Evolutionary conservation across 352 stramenopile genomes (phyloP).

Genomic region (Pythium myriotylum): DNA sequence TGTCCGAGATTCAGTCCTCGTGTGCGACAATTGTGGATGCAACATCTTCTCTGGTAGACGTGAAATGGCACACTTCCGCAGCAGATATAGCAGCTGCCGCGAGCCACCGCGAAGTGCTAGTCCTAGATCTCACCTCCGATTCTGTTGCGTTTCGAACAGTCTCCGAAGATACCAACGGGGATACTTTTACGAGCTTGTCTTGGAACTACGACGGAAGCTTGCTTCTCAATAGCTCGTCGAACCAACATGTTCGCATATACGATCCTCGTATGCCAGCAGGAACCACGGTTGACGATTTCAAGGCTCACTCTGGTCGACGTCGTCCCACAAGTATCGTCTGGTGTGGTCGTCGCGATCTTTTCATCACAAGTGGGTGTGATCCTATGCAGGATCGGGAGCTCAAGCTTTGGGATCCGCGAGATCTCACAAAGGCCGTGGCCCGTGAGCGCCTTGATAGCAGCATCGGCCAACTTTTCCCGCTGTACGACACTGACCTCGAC

Average conservation of each 20-base stretch:
- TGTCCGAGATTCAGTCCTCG: conserved; percentile 22
- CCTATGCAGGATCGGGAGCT: conserved; percentile 73
- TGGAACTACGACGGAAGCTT: conserved; percentile 79
- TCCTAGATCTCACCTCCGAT: conserved; percentile 56
- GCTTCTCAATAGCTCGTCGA: conserved; percentile 43
- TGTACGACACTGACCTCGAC: conserved; percentile 69
- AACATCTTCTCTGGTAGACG: conserved; percentile 31
- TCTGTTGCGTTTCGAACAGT: conserved; percentile 20
- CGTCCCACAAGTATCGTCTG: conserved; percentile 53
- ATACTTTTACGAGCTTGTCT: conserved; percentile 17
- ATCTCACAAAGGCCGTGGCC: conserved; percentile 47
- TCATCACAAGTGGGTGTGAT: conserved; percentile 65
- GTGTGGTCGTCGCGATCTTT: conserved; percentile 53
- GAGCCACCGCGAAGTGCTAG: conserved; percentile 37
- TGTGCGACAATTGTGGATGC: conserved; percentile 21
- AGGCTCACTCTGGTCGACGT: conserved; percentile 51
- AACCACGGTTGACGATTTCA: conserved; percentile 20
- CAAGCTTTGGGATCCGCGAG: conserved; percentile 77
- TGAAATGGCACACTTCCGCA: conserved; percentile 63
- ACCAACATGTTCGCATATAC: conserved; percentile 51
- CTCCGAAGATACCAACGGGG: conserved; percentile 9
- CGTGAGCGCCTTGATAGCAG: conserved; percentile 68
- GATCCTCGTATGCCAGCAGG: conserved; percentile 45
- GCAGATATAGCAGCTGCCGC: conserved; percentile 46
- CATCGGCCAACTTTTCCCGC: conserved; percentile 65